Conservation (phyloP, 371 early-diverging fungal genomes). For the Mortierella sp. region DNA sequence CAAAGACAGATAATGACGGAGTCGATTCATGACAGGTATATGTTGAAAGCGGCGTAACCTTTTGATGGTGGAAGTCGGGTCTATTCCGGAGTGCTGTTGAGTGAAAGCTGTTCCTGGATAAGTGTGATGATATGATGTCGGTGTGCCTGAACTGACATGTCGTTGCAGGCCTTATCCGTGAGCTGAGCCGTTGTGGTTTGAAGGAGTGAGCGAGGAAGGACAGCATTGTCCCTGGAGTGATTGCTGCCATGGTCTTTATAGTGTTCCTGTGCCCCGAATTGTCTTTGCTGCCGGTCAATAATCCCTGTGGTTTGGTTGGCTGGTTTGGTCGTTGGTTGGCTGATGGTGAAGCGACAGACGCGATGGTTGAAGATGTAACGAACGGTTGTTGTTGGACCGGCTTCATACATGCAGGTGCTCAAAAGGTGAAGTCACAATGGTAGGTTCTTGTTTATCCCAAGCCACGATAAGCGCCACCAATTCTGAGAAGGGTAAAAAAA, state of each 20-base stretch:
- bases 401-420: no score
- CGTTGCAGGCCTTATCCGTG: not conserved
- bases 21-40: not conserved
- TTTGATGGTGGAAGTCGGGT: not conserved
- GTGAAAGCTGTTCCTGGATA: not conserved
- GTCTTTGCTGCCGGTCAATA: no score
- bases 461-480: conserved; percentile 1
- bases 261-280: not conserved
- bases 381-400: no score
- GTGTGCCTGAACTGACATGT: not conserved
- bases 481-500: not conserved
- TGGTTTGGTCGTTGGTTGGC: no score
- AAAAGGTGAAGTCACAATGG: not conserved
- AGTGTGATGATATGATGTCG: not conserved
- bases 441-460: conserved; percentile 4
- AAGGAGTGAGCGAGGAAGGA: not conserved
- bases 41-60: not conserved
- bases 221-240: not conserved
- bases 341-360: no score
- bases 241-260: not conserved
- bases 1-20: not conserved
- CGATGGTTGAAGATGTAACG: no score
- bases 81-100: not conserved
- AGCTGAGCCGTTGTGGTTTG: not conserved
- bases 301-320: no score